Percentiles rank a stretch among this genome's conserved stretches.
Evolutionary conservation across 1,139 yeast genomes (phyloP).

Genomic region (Blastobotrys persicus): DNA sequence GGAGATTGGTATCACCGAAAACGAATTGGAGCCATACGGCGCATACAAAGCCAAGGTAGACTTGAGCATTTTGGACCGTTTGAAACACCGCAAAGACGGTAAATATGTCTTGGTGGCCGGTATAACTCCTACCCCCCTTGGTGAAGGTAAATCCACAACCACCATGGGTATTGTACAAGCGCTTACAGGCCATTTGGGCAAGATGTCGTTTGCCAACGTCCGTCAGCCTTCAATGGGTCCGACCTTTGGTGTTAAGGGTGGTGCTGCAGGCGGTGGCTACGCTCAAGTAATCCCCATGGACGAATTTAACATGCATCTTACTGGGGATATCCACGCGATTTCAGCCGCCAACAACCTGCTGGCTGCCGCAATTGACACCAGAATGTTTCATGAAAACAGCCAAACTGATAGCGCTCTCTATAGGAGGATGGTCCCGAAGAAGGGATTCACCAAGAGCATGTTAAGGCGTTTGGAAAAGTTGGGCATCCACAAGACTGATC

Average conservation of each 20-base stretch:
- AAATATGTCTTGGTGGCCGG: slow-evolving; percentile 93
- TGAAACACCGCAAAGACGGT: slow-evolving; percentile 66
- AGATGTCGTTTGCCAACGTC: slow-evolving; percentile 88
- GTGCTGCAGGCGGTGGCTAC: slow-evolving; percentile 99
- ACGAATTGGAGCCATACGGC: slow-evolving; percentile 89
- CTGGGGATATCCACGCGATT: slow-evolving; percentile 98
- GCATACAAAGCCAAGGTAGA: slow-evolving; percentile 88
- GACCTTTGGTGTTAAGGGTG: slow-evolving; percentile 97
- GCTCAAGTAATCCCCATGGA: slow-evolving; percentile 99
- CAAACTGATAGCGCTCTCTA: slow-evolving; percentile 86
- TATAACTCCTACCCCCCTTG: slow-evolving; percentile 96
- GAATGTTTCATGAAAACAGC: slow-evolving; percentile 94
- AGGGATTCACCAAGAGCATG: slow-evolving; percentile 85
- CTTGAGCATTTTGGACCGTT: slow-evolving; percentile 69
- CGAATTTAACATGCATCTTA: slow-evolving; percentile 95
- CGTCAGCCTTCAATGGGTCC: slow-evolving; percentile 99
- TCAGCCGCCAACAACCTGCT: slow-evolving; percentile 92
- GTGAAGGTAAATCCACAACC: slow-evolving; percentile 97
- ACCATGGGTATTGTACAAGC: slow-evolving; percentile 98
- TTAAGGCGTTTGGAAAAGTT: slow-evolving; percentile 72
- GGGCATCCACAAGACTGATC: slow-evolving; percentile 79
- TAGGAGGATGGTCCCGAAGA: slow-evolving; percentile 89
- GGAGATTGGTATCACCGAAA: slow-evolving; percentile 77
- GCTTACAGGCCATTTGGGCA: slow-evolving; percentile 87
- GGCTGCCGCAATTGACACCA: slow-evolving; percentile 97